Evolutionary conservation across 495 filamentous ascomycete species (phyloP).

Genomic region (Penicillium maclennaniae): DNA sequence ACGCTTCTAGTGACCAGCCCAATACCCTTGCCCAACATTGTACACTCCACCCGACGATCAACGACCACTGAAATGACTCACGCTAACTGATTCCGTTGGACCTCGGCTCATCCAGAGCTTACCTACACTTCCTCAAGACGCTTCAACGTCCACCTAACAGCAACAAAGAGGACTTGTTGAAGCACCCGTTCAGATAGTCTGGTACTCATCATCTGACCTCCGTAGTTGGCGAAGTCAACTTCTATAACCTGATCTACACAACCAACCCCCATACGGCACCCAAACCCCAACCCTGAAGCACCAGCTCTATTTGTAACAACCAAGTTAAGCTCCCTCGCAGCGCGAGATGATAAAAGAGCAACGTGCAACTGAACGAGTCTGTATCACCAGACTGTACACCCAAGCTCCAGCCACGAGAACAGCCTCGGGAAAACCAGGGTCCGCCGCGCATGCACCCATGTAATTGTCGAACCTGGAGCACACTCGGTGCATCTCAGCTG

Average conservation of each 20-base stretch:
- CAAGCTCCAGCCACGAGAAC: conserved; percentile 22
- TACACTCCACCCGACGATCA: conserved; percentile 5
- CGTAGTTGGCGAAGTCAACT: not conserved
- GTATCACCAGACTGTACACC: not conserved
- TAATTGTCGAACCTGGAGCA: conserved; percentile 18
- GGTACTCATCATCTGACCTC: not conserved
- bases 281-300: not conserved
- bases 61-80: conserved; percentile 5
- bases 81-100: conserved; percentile 21
- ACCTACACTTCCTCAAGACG: not conserved
- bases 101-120: conserved; percentile 19
- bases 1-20: conserved; percentile 1
- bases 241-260: not conserved
- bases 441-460: conserved; percentile 11
- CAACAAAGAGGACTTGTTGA: not conserved
- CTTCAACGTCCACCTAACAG: not conserved
- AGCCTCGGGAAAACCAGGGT: conserved; percentile 32
- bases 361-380: too few relatives aligned
- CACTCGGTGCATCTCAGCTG: not conserved
- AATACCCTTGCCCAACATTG: conserved; percentile 3
- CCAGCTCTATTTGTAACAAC: not conserved
- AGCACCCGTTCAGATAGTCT: not conserved
- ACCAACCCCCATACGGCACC: not conserved
- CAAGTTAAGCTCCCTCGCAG: not conserved
- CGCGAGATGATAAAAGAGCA: not conserved